These are phyloP conservation scores for Malbranchea cinnamomea DNA, from an alignment of 2,329 filamentous ascomycete genomes.

Conservation along the genomic window DNA sequence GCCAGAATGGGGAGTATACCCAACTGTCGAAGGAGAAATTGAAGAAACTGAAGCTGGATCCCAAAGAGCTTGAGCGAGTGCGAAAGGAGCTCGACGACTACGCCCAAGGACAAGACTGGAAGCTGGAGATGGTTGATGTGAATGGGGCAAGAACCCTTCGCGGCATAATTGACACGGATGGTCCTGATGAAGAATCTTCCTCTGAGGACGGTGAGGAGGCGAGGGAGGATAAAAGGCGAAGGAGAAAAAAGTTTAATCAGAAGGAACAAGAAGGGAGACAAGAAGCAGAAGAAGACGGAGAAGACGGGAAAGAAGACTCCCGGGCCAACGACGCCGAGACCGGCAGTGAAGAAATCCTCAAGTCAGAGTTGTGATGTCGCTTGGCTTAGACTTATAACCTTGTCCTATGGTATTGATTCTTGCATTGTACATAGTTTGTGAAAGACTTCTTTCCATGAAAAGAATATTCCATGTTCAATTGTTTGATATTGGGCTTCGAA, in stretches of 20 bases:
- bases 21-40: slow-evolving; percentile 52
- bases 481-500: too few relatives aligned
- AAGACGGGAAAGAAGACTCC: slow-evolving; percentile 9
- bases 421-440: too few relatives aligned
- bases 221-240: slow-evolving; percentile 6
- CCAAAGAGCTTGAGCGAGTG: slow-evolving; percentile 53
- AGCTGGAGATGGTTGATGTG: slow-evolving; percentile 61
- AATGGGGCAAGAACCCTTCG: slow-evolving; percentile 51
- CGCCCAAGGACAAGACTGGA: slow-evolving; percentile 61
- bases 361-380: slow-evolving; percentile 23
- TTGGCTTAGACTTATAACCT: slow-evolving; percentile 12
- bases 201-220: slow-evolving; percentile 20
- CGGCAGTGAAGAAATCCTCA: slow-evolving; percentile 27
- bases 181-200: too few relatives aligned
- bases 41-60: slow-evolving; percentile 50
- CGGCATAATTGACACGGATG: slow-evolving; percentile 50
- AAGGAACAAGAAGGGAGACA: slow-evolving; percentile 10
- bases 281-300: slow-evolving; percentile 11
- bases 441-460: too few relatives aligned
- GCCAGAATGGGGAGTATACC: slow-evolving; percentile 47
- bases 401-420: slow-evolving; percentile 6
- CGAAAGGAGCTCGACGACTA: slow-evolving; percentile 52
- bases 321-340: slow-evolving; percentile 9
- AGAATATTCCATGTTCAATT: too few relatives aligned
- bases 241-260: background rate